Percentiles rank a stretch among this genome's conserved stretches.
Conservation (phyloP, 192 early-diverging fungal species). For the Spizellomyces sp. region DNA sequence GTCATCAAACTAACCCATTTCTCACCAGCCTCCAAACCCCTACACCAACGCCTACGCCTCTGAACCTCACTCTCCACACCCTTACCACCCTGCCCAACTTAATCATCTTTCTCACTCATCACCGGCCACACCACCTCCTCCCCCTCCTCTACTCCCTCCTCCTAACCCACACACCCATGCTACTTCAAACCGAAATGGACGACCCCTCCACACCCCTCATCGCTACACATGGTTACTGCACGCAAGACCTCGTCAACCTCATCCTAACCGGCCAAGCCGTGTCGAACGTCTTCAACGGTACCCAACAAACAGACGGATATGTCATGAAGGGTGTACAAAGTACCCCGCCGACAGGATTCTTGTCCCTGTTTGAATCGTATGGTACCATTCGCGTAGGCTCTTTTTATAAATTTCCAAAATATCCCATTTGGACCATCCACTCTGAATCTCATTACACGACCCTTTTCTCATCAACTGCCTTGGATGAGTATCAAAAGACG, state of each 20-base stretch:
- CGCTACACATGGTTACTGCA: slow-evolving; percentile 58
- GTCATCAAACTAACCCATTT: neutral
- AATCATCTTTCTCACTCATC: slow-evolving; percentile 1
- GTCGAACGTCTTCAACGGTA: slow-evolving; percentile 55
- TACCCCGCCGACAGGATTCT: slow-evolving; percentile 42
- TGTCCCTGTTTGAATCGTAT: slow-evolving; percentile 59
- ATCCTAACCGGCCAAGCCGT: slow-evolving; percentile 48
- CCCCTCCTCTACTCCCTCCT: slow-evolving; percentile 51
- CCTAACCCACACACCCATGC: slow-evolving; percentile 40
- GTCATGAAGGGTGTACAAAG: slow-evolving; percentile 47
- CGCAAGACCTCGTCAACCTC: slow-evolving; percentile 60
- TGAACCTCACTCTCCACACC: slow-evolving; percentile 31
- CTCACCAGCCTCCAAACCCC: neutral
- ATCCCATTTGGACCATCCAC: slow-evolving; percentile 57
- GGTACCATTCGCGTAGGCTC: slow-evolving; percentile 48
- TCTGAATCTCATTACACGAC: slow-evolving; percentile 57
- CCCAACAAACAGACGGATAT: slow-evolving; percentile 5
- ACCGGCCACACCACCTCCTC: slow-evolving; percentile 40
- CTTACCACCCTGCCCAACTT: slow-evolving; percentile 4
- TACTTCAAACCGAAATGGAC: slow-evolving; percentile 55
- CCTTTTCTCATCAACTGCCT: slow-evolving; percentile 39
- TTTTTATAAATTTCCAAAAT: slow-evolving; percentile 43
- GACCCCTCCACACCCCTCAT: slow-evolving; percentile 42
- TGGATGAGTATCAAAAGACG: neutral
- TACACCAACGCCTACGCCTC: neutral